Percentiles rank a stretch among this genome's conserved stretches.
phyloP scores from a whole-genome alignment of 2,329 filamentous ascomycete species.

The Colletotrichum magnum region DNA sequence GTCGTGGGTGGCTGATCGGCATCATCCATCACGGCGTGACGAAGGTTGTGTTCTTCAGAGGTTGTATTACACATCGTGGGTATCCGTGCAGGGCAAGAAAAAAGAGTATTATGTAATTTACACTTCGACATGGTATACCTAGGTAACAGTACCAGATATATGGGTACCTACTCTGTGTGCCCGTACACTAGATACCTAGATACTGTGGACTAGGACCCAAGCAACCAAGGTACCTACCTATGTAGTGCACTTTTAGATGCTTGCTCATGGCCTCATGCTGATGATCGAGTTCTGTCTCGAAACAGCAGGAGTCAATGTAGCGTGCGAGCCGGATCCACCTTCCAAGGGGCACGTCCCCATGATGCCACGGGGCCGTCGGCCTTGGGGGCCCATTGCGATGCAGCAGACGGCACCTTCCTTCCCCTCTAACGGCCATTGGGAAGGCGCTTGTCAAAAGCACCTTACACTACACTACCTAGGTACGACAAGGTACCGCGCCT shows the following conservation, averaged over 20 bases:
- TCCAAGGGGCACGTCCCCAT: slow-evolving; percentile 18
- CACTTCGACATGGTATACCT: background rate
- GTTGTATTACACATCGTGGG: no score
- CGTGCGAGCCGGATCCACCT: slow-evolving; percentile 34
- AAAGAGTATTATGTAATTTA: slow-evolving; percentile 19
- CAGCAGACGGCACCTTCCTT: slow-evolving; percentile 12
- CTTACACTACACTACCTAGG: background rate
- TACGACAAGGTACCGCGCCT: slow-evolving; percentile 2
- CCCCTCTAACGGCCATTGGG: slow-evolving; percentile 7
- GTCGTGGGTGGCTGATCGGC: background rate
- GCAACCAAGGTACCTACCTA: no score
- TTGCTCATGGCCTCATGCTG: background rate
- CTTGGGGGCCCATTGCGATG: slow-evolving; percentile 21
- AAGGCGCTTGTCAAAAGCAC: slow-evolving; percentile 17
- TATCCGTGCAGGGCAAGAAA: background rate
- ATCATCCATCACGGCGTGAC: background rate
- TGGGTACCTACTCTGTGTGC: no score
- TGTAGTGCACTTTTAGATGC: no score
- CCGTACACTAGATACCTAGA: no score
- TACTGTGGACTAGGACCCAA: no score
- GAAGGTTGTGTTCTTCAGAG: no score
- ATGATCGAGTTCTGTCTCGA: slow-evolving; percentile 27
- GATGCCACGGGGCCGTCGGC: slow-evolving; percentile 19
- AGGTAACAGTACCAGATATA: no score
- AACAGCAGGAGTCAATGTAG: slow-evolving; percentile 34